Evolutionary conservation across 345 rosid species (phyloP).

Genomic region (Erysimum cheiranthoides): DNA sequence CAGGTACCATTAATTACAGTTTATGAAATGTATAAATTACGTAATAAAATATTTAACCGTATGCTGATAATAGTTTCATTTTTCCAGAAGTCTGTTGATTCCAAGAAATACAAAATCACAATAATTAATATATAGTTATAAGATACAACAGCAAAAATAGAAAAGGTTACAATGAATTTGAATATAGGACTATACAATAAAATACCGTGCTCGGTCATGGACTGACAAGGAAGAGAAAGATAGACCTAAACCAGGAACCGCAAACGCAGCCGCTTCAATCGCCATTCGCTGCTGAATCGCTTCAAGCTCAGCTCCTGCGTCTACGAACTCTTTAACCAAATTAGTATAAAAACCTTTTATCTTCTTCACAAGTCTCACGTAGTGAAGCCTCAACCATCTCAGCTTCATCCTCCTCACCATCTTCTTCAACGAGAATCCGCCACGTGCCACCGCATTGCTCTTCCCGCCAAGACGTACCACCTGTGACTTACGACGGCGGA

Average conservation of each 20-base stretch:
- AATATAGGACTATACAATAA: constrained; percentile 32
- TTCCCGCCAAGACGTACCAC: constrained; percentile 69
- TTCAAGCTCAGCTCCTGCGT: constrained; percentile 57
- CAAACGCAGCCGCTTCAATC: constrained; percentile 62
- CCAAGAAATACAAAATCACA: constrained; percentile 17
- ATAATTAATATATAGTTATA: neutral
- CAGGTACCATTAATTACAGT: neutral
- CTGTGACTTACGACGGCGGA: constrained; percentile 56
- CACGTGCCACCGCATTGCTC: constrained; percentile 36
- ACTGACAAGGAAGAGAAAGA: constrained; percentile 53
- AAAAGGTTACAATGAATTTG: constrained; percentile 5
- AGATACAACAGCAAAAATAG: neutral
- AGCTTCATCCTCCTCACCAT: constrained; percentile 61
- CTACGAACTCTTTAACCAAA: constrained; percentile 59
- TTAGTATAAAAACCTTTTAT: constrained; percentile 59
- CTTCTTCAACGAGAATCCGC: constrained; percentile 46
- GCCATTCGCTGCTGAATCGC: constrained; percentile 63
- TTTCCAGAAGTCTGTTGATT: constrained; percentile 6
- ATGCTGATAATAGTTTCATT: neutral
- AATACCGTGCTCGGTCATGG: constrained; percentile 49
- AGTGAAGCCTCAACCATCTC: constrained; percentile 61
- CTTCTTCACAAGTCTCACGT: constrained; percentile 56
- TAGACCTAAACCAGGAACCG: constrained; percentile 68
- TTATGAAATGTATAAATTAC: neutral
- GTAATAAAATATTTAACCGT: neutral